Base-by-base conservation (phyloP, 2,329 filamentous ascomycete genomes). In the Alternaria alternata region DNA sequence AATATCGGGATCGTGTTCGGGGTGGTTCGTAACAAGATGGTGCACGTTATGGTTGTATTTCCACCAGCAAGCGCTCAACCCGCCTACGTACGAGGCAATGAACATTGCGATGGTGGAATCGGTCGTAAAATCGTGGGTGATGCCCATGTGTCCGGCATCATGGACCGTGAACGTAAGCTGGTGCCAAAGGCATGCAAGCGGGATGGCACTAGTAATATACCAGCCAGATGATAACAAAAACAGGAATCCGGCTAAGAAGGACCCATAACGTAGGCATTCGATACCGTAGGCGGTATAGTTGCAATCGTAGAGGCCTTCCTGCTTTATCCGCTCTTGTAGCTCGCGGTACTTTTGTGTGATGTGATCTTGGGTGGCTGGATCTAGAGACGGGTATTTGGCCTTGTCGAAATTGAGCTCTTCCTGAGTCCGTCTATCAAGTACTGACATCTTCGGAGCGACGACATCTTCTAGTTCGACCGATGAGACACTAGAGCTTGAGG, bases 31-130 rank as follows among this genome's bases (percentile, higher is more conserved):
- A 53, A 98, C 91, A 68, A 98, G 93, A 74, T 98, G 94, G 76
- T 98, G 94, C 8, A 97, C 93, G 74, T 98, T 98, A 79, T 98
- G 94, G 76, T 89, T 97, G 63, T 88, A 86, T 80, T 98, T 98
- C 94, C 95, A 99, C 95, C 95, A 99, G 44, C 94, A 92, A 54
- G 97, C 81, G 26, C 93, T 97, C 34, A 99, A 81, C 0, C 95
- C 95, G 38, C 95, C 95, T 20, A 95, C 82, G 70, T 91, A 98
- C 76, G 97, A 91, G 54, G 94, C 93, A 71, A 97, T 91, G 65
- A 96, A 81, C 73, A 98, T 97, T 49, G 93, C 94, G 63, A 99
- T 92, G 49, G 91, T 84, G 2, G 90, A 91, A 78, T 99, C 95
- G 38, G 88, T 80, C 51, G 91, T 89, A 76, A 94, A 98, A 75